Conservation (phyloP, 2,329 filamentous ascomycete genomes). For the Penicillium sp. region DNA sequence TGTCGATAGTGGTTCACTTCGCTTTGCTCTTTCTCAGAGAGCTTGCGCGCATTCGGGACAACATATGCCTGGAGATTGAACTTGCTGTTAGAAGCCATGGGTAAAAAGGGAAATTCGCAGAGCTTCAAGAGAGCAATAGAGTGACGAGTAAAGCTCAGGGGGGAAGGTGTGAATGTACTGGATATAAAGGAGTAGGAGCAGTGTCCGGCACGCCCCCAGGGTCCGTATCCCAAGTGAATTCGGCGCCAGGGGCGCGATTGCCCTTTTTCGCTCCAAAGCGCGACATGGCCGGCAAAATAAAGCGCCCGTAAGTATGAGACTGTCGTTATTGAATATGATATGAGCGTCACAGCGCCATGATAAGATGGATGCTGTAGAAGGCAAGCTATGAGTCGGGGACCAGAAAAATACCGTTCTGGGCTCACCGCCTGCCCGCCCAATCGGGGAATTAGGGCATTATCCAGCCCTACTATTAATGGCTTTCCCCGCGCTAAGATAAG, state of each 20-base stretch:
- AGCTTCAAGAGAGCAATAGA: not conserved
- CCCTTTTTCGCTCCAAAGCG: conserved; percentile 48
- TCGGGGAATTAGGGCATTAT: conserved; percentile 17
- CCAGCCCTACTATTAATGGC: not conserved
- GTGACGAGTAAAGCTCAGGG: not conserved
- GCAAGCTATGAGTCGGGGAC: conserved; percentile 15
- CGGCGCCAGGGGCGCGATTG: conserved; percentile 48
- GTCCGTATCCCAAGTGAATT: conserved; percentile 50
- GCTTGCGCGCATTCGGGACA: conserved; percentile 41
- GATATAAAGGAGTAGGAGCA: conserved; percentile 55
- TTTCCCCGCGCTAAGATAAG: conserved; percentile 29
- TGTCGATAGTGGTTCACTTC: conserved; percentile 58
- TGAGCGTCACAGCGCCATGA: conserved; percentile 18
- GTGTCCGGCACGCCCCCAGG: conserved; percentile 49
- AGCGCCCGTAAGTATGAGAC: not conserved
- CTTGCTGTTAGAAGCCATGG: conserved; percentile 1
- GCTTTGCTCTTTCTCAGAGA: conserved; percentile 51
- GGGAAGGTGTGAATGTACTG: conserved; percentile 43
- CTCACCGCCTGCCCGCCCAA: conserved; percentile 28
- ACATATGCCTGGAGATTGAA: conserved; percentile 44
- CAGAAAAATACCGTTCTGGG: conserved; percentile 27
- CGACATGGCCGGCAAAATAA: conserved; percentile 40
- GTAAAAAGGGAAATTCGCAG: too few species aligned
- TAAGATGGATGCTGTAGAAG: conserved; percentile 1
- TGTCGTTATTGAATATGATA: not conserved